Percentiles rank a stretch among this genome's conserved stretches.
phyloP scores from a whole-genome alignment of 2,329 filamentous ascomycete species.

The Apiospora koreana region DNA sequence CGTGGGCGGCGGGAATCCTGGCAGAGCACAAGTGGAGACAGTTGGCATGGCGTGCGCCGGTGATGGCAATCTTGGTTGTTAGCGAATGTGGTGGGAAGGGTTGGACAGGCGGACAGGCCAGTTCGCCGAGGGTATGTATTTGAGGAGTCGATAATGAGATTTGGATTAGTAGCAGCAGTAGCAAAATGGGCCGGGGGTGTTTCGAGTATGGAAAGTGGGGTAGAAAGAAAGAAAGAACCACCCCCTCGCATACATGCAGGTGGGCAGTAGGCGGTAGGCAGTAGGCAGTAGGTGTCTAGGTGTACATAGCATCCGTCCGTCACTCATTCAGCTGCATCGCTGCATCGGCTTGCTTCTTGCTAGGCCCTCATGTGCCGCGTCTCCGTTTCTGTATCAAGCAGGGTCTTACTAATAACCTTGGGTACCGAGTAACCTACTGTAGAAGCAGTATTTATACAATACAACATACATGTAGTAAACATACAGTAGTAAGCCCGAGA shows the following conservation, averaged over 20 bases:
- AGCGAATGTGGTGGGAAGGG: constrained; percentile 1
- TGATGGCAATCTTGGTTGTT: not conserved
- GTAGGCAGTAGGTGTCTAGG: no score
- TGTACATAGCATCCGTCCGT: no score
- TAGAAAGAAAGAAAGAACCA: not conserved
- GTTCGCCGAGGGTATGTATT: constrained; percentile 3
- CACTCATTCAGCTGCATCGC: no score
- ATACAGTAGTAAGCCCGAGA: no score
- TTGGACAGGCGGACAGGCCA: not conserved
- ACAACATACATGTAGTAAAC: no score
- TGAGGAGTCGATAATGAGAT: constrained; percentile 4
- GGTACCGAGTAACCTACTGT: no score
- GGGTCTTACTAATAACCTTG: no score
- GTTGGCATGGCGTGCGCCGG: not conserved
- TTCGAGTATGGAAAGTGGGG: not conserved
- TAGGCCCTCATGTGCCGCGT: not conserved
- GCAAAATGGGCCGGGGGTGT: not conserved
- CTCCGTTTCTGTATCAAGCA: no score
- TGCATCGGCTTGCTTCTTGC: not conserved
- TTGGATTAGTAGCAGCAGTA: not conserved
- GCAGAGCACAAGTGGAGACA: constrained; percentile 5
- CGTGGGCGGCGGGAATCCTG: constrained; percentile 7
- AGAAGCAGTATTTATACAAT: no score
- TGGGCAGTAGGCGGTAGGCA: no score
- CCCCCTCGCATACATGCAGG: not conserved